Percentiles rank a stretch among this genome's conserved stretches.
Conservation (phyloP, 331 rosid genomes). For the Telfairia occidentalis region DNA sequence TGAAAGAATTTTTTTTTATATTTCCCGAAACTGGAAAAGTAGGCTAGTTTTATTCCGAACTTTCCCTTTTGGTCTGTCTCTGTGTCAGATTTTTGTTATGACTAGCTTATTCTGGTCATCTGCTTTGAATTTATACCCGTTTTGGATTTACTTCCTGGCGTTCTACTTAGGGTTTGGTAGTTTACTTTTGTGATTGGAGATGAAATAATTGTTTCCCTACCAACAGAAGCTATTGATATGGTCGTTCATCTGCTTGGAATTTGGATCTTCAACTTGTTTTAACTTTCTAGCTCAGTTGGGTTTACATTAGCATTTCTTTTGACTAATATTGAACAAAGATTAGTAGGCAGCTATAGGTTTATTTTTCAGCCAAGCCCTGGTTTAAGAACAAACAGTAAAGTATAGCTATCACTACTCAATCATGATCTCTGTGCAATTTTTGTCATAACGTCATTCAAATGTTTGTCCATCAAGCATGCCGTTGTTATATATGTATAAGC, state of each 20-base stretch:
- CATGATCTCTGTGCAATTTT: too few relatives aligned
- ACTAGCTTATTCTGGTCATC: background rate
- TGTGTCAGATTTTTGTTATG: background rate
- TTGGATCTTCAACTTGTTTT: background rate
- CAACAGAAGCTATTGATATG: background rate
- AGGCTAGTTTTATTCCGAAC: background rate
- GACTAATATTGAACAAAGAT: background rate
- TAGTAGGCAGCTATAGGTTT: too few relatives aligned
- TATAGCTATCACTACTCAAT: too few relatives aligned
- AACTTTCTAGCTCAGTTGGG: background rate
- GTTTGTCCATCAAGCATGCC: too few relatives aligned
- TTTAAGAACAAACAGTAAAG: too few relatives aligned
- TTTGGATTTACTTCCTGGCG: background rate
- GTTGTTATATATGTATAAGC: too few relatives aligned
- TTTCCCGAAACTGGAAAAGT: background rate
- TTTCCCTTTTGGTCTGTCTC: background rate
- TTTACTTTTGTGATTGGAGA: background rate
- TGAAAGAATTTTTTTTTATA: background rate
- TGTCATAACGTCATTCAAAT: too few relatives aligned
- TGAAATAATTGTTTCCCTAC: background rate
- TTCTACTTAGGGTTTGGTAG: background rate
- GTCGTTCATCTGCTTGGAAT: background rate
- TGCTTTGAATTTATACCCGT: background rate
- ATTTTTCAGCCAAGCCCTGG: too few relatives aligned
- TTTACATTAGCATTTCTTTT: background rate